Evolutionary conservation across 2,329 filamentous ascomycete species (phyloP).

Genomic region (Aspergillus pseudoviridinutans): DNA sequence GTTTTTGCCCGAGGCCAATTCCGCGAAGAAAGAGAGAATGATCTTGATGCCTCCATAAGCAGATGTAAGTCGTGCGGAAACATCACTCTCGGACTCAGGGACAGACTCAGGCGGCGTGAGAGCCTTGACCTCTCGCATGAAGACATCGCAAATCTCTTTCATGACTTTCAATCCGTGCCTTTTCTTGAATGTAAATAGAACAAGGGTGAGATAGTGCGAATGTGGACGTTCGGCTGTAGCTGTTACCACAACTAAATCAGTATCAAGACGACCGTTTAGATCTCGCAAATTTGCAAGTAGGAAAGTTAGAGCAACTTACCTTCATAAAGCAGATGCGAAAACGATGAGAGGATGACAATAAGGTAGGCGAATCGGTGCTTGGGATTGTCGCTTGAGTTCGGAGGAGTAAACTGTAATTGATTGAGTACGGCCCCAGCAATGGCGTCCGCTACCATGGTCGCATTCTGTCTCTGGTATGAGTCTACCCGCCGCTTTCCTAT

Average conservation of each 20-base stretch:
- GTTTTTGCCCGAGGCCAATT: constrained; percentile 72
- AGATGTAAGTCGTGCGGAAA: constrained; percentile 44
- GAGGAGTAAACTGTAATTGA: constrained; percentile 56
- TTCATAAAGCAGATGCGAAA: constrained; percentile 77
- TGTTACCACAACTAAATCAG: constrained; percentile 16
- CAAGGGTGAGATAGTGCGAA: constrained; percentile 59
- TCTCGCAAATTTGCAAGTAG: background rate
- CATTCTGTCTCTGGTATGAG: constrained; percentile 57
- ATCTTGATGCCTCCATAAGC: constrained; percentile 68
- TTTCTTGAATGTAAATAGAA: constrained; percentile 83
- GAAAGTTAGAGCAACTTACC: constrained; percentile 36
- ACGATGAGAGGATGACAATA: constrained; percentile 72
- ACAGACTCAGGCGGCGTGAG: constrained; percentile 44
- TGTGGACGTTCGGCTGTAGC: constrained; percentile 48
- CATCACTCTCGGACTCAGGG: constrained; percentile 34
- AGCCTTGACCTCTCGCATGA: constrained; percentile 56
- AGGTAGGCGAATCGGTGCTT: constrained; percentile 72
- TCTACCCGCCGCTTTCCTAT: constrained; percentile 72
- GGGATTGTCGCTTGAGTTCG: constrained; percentile 46
- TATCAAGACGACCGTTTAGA: background rate
- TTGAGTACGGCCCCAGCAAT: constrained; percentile 67
- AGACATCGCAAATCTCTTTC: constrained; percentile 67
- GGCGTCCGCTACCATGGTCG: constrained; percentile 59
- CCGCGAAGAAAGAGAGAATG: constrained; percentile 75
- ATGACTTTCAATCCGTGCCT: constrained; percentile 70